phyloP scores from a whole-genome alignment of 306 rosid species.

The Mimosa pudica region DNA sequence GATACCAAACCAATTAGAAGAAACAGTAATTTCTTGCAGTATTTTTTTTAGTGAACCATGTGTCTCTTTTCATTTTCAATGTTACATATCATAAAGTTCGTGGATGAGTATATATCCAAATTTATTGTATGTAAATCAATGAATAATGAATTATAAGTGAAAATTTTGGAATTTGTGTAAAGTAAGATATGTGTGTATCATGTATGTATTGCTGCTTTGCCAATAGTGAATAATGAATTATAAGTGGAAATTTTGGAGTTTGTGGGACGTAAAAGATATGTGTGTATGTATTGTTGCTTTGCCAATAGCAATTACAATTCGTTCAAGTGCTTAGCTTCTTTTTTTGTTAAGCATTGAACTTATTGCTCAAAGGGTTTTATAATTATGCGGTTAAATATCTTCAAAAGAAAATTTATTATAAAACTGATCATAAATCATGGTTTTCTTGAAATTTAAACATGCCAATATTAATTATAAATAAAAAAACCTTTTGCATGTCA shows the following conservation, averaged over 20 bases:
- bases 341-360: neutral
- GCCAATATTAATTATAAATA: no score
- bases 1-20: neutral
- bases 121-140: no score
- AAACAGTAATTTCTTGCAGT: neutral
- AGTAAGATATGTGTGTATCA: neutral
- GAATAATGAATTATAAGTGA: neutral
- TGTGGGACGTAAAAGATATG: no score
- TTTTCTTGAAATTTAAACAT: no score
- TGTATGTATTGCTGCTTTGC: no score
- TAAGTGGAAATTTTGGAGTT: no score
- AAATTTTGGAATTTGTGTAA: neutral
- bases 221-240: no score
- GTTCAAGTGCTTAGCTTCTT: neutral
- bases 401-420: no score
- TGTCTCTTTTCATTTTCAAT: neutral
- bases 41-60: neutral
- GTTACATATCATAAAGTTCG: neutral
- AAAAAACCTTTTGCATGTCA: no score
- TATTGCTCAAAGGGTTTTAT: neutral
- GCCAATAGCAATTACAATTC: neutral
- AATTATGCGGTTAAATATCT: no score
- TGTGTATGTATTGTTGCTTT: neutral
- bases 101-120: no score
- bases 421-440: no score